Evolutionary conservation across 2,329 filamentous ascomycete genomes (phyloP).

Genomic region (Pseudogymnoascus verrucosus): DNA sequence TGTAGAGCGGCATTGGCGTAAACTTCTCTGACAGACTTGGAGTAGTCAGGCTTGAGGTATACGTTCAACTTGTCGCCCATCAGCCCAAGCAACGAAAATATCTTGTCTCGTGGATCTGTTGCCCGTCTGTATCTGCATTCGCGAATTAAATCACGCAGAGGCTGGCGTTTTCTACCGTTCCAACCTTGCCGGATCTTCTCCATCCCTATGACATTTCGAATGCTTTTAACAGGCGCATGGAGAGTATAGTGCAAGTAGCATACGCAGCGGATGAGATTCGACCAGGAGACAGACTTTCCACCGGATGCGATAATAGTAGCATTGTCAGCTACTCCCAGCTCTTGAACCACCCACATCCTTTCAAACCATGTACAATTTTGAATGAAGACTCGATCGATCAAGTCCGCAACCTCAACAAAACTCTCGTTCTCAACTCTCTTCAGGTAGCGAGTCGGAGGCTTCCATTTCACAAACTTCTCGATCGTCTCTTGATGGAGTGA

Average conservation of each 20-base stretch:
- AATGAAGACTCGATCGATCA: too few species aligned
- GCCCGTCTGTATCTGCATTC: slow-evolving; percentile 12
- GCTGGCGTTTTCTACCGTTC: background rate
- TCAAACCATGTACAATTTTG: slow-evolving; percentile 26
- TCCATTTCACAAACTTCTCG: too few species aligned
- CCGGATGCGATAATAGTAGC: too few species aligned
- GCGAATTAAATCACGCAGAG: slow-evolving; percentile 11
- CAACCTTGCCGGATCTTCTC: slow-evolving; percentile 1
- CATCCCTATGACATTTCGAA: background rate
- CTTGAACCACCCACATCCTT: slow-evolving; percentile 34
- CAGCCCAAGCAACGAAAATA: slow-evolving; percentile 16
- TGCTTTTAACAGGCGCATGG: background rate
- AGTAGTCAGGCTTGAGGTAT: slow-evolving; percentile 11
- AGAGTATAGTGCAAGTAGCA: slow-evolving; percentile 10
- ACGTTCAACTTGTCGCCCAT: slow-evolving; percentile 12
- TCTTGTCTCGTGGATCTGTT: slow-evolving; percentile 13
- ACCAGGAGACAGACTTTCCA: slow-evolving; percentile 22
- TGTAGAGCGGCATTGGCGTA: slow-evolving; percentile 12
- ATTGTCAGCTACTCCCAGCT: slow-evolving; percentile 19
- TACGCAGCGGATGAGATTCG: background rate
- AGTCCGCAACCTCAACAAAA: too few species aligned
- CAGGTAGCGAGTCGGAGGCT: too few species aligned
- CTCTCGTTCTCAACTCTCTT: too few species aligned
- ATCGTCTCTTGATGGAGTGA: too few species aligned
- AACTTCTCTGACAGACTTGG: slow-evolving; percentile 14